Percentiles rank a stretch among this genome's conserved stretches.
phyloP scores from a whole-genome alignment of 1,284 basidiomycete genomes.

The Moniliophthora roreri region DNA sequence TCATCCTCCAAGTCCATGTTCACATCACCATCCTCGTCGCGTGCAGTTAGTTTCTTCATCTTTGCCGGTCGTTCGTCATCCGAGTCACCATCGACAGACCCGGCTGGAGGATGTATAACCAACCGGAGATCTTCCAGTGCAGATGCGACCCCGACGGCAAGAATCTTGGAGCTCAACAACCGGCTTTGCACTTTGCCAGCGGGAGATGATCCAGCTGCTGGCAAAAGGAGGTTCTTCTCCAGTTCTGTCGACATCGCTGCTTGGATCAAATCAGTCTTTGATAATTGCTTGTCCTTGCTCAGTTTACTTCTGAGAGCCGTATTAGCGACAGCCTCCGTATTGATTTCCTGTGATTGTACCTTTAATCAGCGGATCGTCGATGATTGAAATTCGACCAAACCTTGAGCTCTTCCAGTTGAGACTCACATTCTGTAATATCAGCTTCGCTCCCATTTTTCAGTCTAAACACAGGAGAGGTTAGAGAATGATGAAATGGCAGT shows the following conservation, averaged over 20 bases:
- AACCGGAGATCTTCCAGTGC: slow-evolving; percentile 52
- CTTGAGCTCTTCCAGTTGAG: slow-evolving; percentile 70
- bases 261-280: slow-evolving; percentile 43
- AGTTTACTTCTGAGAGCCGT: slow-evolving; percentile 71
- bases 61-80: slow-evolving; percentile 25
- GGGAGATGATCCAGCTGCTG: slow-evolving; percentile 40
- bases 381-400: slow-evolving; percentile 36
- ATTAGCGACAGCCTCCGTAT: slow-evolving; percentile 58
- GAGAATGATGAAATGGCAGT: not conserved
- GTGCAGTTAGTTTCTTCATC: slow-evolving; percentile 18
- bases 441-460: slow-evolving; percentile 38
- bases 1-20: slow-evolving; percentile 31
- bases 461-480: slow-evolving; percentile 25
- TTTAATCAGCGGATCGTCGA: slow-evolving; percentile 14
- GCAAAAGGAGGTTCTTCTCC: slow-evolving; percentile 28
- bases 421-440: slow-evolving; percentile 56
- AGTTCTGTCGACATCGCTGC: slow-evolving; percentile 45
- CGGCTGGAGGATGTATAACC: slow-evolving; percentile 38
- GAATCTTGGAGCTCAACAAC: slow-evolving; percentile 73
- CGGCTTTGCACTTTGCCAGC: slow-evolving; percentile 69
- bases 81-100: slow-evolving; percentile 22
- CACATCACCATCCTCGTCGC: slow-evolving; percentile 27
- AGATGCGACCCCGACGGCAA: slow-evolving; percentile 60
- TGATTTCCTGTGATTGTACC: slow-evolving; percentile 45
- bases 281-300: slow-evolving; percentile 67